Evolutionary conservation across 129 eudicot genomes (phyloP).

Genomic region (Smallanthus sonchifolius): DNA sequence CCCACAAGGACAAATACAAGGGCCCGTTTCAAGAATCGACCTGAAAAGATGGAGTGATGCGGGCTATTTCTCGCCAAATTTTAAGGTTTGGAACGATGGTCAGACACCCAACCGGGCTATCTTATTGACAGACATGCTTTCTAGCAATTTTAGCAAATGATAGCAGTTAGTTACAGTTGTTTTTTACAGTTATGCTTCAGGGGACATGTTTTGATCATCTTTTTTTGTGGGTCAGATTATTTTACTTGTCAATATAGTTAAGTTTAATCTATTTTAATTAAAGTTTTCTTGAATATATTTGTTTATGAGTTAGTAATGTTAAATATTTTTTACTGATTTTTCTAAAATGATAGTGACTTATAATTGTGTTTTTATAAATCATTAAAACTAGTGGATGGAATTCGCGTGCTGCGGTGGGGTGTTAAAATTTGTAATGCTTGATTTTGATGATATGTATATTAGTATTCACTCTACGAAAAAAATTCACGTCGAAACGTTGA

Average conservation of each 20-base stretch:
- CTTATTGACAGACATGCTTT: slow-evolving; percentile 49
- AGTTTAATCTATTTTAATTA: slow-evolving; percentile 8
- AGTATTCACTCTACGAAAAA: too few relatives aligned
- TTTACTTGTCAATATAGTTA: background rate
- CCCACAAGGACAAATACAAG: slow-evolving; percentile 58
- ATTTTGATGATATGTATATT: too few relatives aligned
- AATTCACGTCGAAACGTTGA: too few relatives aligned
- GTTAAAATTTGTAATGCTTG: too few relatives aligned
- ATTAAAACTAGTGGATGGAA: background rate
- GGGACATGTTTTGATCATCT: slow-evolving; percentile 1
- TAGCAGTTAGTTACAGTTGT: slow-evolving; percentile 11
- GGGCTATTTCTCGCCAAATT: slow-evolving; percentile 45
- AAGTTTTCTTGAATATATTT: background rate
- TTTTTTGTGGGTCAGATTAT: slow-evolving; percentile 15
- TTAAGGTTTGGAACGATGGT: slow-evolving; percentile 66
- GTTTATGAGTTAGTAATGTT: background rate
- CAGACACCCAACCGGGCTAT: slow-evolving; percentile 38
- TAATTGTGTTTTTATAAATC: background rate
- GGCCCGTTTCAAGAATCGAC: slow-evolving; percentile 54
- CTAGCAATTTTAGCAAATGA: slow-evolving; percentile 11
- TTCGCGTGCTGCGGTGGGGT: too few relatives aligned
- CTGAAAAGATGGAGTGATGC: slow-evolving; percentile 57
- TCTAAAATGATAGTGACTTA: background rate
- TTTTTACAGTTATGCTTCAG: slow-evolving; percentile 12
- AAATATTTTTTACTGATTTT: background rate